Evolutionary conservation across 306 rosid species (phyloP), one percentile per base, ranked within the genome.

Genomic region (Lupinus albus): DNA sequence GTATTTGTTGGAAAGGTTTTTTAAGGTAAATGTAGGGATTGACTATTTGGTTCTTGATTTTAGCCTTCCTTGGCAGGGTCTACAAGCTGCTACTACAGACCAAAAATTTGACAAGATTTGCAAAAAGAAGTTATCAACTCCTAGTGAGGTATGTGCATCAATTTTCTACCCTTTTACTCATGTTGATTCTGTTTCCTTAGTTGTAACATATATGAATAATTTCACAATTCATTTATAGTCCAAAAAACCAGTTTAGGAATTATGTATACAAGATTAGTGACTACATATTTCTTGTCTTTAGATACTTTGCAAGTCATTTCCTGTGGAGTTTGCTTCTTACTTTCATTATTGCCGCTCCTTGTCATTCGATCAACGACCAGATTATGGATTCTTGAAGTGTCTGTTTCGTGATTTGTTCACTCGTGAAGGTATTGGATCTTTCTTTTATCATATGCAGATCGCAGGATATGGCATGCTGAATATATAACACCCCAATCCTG

Each of bases 21-120:
- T 72, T 32, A 25, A 44, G 39, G 60, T 18, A 60, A 44, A 20
- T 36, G 48, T 18, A 42, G 45, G 51, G 52, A 56, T 50, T 71
- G 70, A 84, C 70, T 58, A 33, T 70, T 49, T 65, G 32, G 16
- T 76, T 62, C 77, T 67, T 71, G 25, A 20, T 81, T 76, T 70
- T 74, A 91, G 97, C 81, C 95, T 91, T 86, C 97, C 97, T 62
- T 91, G 95, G 97, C 97, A 91, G 81, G 95, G 92, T 53, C 75
- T 91, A 58, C 84, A 85, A 78, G 92, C 95, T 73, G 84, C 79
- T 70, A 76, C 81, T 42, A 86, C 86, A 76, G 82, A 86, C 83
- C 87, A 88, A 75, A 91, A 88, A 64, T 91, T 86, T 74, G 92
- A 91, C 74, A 86, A 67, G 81, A 88, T 91, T 72, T 77, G 92